Base-by-base conservation (phyloP, 1,284 basidiomycete genomes). In the Melampsora occidentalis region DNA sequence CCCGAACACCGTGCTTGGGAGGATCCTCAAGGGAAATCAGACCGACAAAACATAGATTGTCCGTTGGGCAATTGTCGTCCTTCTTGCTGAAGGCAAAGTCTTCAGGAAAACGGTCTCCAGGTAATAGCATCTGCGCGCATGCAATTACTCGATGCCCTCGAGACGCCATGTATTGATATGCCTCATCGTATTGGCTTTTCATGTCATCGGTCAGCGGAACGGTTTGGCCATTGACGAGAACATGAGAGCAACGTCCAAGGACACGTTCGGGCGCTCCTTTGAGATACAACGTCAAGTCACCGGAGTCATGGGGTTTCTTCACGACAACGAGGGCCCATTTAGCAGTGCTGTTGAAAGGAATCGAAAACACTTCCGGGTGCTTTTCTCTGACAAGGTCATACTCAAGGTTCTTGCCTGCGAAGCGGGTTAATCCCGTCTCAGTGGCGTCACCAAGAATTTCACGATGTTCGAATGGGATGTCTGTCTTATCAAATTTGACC, bases 161-260 rank as follows among this genome's bases (percentile, higher is more conserved):
- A 25, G 88, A 89, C 3, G 89, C 88, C 89, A 90, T 90, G 82
- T 90, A 90, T 87, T 89, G 79, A 79, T 90, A 89, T 0, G 89
- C 88, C 31, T 85, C 85, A 76, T 89, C 87, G 78, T 89, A 89
- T 2, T 81, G 81, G 33, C 81, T 79, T 76, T 81, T 84, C 82
- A 89, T 89, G n/a, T 85, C 85, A 28, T 88, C 87, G 2, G 87
- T 86, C 71, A 90, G 86, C 3, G 86, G 86, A 10, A 84, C 77
- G 64, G 80, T 77, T 69, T 83, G 79, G 2, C 88, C 88, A 76
- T 88, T 85, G 78, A 87, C 85, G 61, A 89, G 81, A 79, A 87
- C 88, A 0, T 87, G 87, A 0, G 86, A 84, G 81, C 89, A 89
- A 81, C 88, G 89, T 3, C 86, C 87, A 39, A 90, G 83, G 10